Evolutionary conservation across 2,329 filamentous ascomycete species (phyloP).

Genomic region (Bipolaris cookei): DNA sequence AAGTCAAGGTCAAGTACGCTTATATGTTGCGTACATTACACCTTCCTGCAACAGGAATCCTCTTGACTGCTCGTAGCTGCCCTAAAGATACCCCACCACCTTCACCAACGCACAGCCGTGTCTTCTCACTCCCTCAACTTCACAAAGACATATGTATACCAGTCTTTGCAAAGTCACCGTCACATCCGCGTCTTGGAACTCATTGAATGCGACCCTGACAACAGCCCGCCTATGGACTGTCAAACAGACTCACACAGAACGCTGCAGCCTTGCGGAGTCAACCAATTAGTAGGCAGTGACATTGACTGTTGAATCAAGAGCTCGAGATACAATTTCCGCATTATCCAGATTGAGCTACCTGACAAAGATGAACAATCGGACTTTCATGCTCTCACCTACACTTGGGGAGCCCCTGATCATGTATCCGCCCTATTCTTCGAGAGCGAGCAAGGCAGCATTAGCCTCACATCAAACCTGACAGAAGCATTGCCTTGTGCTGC

Average conservation of each 20-base stretch:
- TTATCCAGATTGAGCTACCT: slow-evolving; percentile 16
- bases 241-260: neutral
- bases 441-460: slow-evolving; percentile 13
- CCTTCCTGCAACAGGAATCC: neutral
- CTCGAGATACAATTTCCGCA: neutral
- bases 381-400: slow-evolving; percentile 31
- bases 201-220: neutral
- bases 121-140: neutral
- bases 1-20: neutral
- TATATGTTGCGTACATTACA: neutral
- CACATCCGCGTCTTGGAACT: slow-evolving; percentile 14
- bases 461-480: slow-evolving; percentile 27
- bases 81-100: neutral
- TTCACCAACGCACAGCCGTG: neutral
- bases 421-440: slow-evolving; percentile 13
- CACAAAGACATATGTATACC: slow-evolving; percentile 15
- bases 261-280: neutral
- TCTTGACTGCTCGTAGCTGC: neutral
- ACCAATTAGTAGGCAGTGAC: neutral
- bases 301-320: neutral
- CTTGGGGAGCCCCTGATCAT: slow-evolving; percentile 21
- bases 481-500: slow-evolving; percentile 27
- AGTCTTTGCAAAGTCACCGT: slow-evolving; percentile 3
- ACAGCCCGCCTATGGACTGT: neutral
- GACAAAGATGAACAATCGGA: neutral